Base-by-base conservation (phyloP, 768 basidiomycete species). In the Kwoniella dendrophila region DNA sequence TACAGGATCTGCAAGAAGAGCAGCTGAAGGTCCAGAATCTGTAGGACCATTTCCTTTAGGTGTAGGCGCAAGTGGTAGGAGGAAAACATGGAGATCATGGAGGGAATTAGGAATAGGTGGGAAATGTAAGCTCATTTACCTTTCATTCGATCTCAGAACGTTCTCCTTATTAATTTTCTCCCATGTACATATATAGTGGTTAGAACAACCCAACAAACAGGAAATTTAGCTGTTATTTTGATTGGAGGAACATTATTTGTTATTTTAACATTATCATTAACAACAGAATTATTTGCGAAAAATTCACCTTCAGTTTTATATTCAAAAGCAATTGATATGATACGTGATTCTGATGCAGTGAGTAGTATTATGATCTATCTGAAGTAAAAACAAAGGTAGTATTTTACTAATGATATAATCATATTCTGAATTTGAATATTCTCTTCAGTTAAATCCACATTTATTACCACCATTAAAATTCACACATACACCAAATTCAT, bases 231-330 rank as follows among this genome's bases (percentile, higher is more conserved):
- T 1, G 76, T 79, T 29, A 74, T 79, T 44, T 26, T 77, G 12
- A 29, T 79, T 29, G 78, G 78, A 49, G 74, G 73, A 10, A 68
- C 65, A 1, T 60, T 79, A 6, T 76, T 79, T 67, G 69, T 70
- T 50, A 57, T 79, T 24, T 66, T 79, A 20, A 67, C 78, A 3
- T 66, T 77, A 36, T 70, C 78, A 0, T 61, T 79, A 2, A 75
- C 74, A 0, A 76, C 76, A 27, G 78, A 79, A 63, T 61, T 79
- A 18, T 79, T 79, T 61, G 76, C 78, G 7, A 71, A 62, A 47
- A 79, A 79, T 62, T 76, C 74, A 14, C 78, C 78, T 5, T 69
- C 66, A 7, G 78, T 79, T 3, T 59, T 79, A n/a, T 77, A 76
- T 41, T 75, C 72, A 12, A 67, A 75, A 56, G 76, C 76, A 10